phyloP scores from a whole-genome alignment of 768 basidiomycete genomes.

The Hortiboletus flavorubellus region DNA sequence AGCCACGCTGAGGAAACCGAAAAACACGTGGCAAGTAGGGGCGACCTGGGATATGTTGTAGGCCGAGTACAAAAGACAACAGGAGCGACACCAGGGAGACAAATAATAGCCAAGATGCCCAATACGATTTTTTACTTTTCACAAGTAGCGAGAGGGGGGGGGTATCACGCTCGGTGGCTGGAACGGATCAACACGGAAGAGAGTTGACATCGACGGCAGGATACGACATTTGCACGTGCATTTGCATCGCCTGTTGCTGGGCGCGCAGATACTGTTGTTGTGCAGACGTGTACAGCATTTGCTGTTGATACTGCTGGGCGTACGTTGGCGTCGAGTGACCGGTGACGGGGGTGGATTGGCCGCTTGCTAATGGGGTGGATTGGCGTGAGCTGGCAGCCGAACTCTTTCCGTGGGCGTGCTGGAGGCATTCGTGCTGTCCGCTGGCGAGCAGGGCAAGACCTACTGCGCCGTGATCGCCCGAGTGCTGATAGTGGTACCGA shows the following conservation, averaged over 20 bases:
- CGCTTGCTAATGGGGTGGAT: conserved; percentile 31
- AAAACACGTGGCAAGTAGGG: neutral
- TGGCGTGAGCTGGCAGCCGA: conserved; percentile 33
- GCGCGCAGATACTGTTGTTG: conserved; percentile 37
- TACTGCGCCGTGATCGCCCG: conserved; percentile 89
- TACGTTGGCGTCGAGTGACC: conserved; percentile 31
- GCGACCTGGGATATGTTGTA: conserved; percentile 35
- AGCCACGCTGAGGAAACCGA: conserved; percentile 10
- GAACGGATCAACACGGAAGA: conserved; percentile 14
- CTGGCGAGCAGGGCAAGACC: conserved; percentile 82
- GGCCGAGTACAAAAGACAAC: conserved; percentile 21
- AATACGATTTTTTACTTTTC: conserved; percentile 39
- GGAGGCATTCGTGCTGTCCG: conserved; percentile 60
- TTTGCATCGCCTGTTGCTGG: conserved; percentile 33
- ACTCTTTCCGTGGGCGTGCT: conserved; percentile 30
- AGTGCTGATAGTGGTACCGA: conserved; percentile 95
- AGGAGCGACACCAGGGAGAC: conserved; percentile 6
- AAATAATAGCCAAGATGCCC: conserved; percentile 30
- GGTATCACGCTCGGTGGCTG: conserved; percentile 14
- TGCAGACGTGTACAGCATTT: conserved; percentile 36
- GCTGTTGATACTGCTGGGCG: conserved; percentile 35
- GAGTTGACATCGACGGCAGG: conserved; percentile 11
- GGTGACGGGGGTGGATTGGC: conserved; percentile 31
- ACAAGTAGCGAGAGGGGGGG: neutral
- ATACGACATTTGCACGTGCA: conserved; percentile 28